Conservation (phyloP, 2,329 filamentous ascomycete genomes). For the Clarireedia paspali region DNA sequence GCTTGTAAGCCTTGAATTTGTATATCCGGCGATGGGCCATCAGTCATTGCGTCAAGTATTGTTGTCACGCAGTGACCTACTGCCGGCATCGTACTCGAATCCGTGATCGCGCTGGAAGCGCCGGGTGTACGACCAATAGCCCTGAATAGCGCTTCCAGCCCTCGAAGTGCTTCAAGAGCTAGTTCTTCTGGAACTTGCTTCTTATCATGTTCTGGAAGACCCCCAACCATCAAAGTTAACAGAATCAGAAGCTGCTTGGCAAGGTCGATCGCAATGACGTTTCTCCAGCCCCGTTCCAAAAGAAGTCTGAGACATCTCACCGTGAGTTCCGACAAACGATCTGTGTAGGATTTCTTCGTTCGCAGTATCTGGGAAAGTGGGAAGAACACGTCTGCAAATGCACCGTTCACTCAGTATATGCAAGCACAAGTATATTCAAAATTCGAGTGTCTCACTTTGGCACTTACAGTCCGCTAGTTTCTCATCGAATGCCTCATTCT, state of each 20-base stretch:
- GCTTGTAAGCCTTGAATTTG: conserved; percentile 63
- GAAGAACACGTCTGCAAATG: conserved; percentile 65
- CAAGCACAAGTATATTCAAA: neutral
- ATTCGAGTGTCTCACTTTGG: conserved; percentile 32
- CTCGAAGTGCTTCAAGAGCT: conserved; percentile 60
- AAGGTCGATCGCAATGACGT: conserved; percentile 60
- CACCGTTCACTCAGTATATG: neutral
- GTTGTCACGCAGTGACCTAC: conserved; percentile 78
- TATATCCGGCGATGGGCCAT: conserved; percentile 56
- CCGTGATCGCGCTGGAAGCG: conserved; percentile 42
- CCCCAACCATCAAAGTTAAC: conserved; percentile 72
- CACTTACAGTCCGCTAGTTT: conserved; percentile 92
- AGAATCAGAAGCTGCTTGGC: conserved; percentile 81
- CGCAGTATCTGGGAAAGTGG: conserved; percentile 83
- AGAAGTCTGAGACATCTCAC: conserved; percentile 69
- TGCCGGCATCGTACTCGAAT: conserved; percentile 60
- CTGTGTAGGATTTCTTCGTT: conserved; percentile 62
- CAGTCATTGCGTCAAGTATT: conserved; percentile 64
- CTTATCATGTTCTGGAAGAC: conserved; percentile 50
- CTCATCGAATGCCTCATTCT: conserved; percentile 55
- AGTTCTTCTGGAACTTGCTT: conserved; percentile 63
- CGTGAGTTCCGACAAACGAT: conserved; percentile 65
- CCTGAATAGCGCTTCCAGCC: conserved; percentile 58
- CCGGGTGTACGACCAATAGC: conserved; percentile 45
- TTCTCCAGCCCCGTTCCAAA: conserved; percentile 71